Conservation (phyloP, 2,329 filamentous ascomycete genomes). For the Fusarium beomiforme region DNA sequence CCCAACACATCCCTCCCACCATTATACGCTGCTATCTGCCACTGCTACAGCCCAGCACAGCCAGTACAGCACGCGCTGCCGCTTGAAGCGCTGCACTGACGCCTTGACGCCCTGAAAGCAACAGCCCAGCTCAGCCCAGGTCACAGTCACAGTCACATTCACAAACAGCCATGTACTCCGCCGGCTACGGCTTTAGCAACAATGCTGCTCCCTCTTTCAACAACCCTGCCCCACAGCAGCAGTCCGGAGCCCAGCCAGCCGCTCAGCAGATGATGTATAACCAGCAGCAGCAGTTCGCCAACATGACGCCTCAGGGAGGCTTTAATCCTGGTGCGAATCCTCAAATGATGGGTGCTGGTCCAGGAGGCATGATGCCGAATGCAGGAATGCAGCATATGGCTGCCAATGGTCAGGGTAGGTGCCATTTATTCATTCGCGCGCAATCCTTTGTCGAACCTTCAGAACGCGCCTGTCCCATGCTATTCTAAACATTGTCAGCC, state of each 20-base stretch:
- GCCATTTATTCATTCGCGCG: slow-evolving; percentile 39
- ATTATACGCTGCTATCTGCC: slow-evolving; percentile 20
- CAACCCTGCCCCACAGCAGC: slow-evolving; percentile 53
- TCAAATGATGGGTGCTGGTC: slow-evolving; percentile 65
- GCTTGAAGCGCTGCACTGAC: slow-evolving; percentile 36
- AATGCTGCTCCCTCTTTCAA: slow-evolving; percentile 63
- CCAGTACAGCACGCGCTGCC: slow-evolving; percentile 25
- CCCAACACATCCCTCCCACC: slow-evolving; percentile 16
- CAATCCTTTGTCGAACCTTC: slow-evolving; percentile 4
- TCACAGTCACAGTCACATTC: slow-evolving; percentile 6
- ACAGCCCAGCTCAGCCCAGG: slow-evolving; percentile 3
- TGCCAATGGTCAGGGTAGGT: slow-evolving; percentile 69
- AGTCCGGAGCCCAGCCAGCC: slow-evolving; percentile 52
- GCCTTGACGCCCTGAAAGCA: slow-evolving; percentile 22
- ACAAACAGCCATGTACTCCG: slow-evolving; percentile 59
- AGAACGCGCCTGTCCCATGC: slow-evolving; percentile 2
- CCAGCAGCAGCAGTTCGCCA: slow-evolving; percentile 63
- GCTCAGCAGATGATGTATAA: slow-evolving; percentile 69
- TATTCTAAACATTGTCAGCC: not conserved
- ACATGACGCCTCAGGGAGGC: slow-evolving; percentile 61
- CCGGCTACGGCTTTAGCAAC: slow-evolving; percentile 65
- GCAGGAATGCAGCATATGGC: slow-evolving; percentile 68
- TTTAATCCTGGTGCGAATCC: slow-evolving; percentile 63
- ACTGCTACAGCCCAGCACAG: slow-evolving; percentile 13
- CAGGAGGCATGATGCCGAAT: slow-evolving; percentile 72